A percentile compares a stretch with the other conserved stretches of the same genome.
phyloP scores from a whole-genome alignment of 2,329 filamentous ascomycete species.

The Neofusicoccum ribis region DNA sequence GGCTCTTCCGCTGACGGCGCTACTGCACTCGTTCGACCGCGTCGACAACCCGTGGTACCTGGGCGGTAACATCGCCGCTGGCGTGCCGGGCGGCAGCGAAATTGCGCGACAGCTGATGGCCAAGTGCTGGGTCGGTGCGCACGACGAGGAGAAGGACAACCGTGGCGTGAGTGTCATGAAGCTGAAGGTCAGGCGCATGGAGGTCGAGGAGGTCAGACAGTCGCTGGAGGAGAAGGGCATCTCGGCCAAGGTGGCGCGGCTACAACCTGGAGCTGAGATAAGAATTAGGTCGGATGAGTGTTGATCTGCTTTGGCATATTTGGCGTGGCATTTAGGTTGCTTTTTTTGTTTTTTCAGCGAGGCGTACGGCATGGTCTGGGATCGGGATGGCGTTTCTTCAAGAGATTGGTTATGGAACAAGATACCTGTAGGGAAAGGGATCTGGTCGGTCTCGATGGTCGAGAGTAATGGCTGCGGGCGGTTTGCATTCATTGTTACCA shows the following conservation, averaged over 20 bases:
- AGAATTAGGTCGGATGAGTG: neutral
- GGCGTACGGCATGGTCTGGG: neutral
- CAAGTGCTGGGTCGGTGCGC: constrained; percentile 61
- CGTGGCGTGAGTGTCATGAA: constrained; percentile 54
- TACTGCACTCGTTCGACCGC: constrained; percentile 65
- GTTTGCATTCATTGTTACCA: no score
- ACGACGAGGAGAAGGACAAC: constrained; percentile 61
- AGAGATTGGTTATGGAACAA: neutral
- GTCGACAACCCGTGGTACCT: constrained; percentile 63
- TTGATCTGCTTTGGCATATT: neutral
- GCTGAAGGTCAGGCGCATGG: constrained; percentile 50
- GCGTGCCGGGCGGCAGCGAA: constrained; percentile 58
- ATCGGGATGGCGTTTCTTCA: neutral
- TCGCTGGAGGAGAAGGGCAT: constrained; percentile 28
- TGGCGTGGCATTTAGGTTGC: neutral
- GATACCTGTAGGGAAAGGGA: neutral
- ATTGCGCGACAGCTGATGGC: constrained; percentile 57
- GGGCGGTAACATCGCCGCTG: constrained; percentile 59
- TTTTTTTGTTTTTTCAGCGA: neutral
- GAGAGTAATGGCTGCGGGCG: no score
- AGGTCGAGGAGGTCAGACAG: constrained; percentile 47
- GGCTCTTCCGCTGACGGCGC: constrained; percentile 62
- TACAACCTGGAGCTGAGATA: constrained; percentile 7
- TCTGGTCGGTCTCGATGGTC: no score
- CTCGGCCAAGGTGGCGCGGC: constrained; percentile 4